Conservation (phyloP, 257 asterid genomes). For the Striga asiatica region DNA sequence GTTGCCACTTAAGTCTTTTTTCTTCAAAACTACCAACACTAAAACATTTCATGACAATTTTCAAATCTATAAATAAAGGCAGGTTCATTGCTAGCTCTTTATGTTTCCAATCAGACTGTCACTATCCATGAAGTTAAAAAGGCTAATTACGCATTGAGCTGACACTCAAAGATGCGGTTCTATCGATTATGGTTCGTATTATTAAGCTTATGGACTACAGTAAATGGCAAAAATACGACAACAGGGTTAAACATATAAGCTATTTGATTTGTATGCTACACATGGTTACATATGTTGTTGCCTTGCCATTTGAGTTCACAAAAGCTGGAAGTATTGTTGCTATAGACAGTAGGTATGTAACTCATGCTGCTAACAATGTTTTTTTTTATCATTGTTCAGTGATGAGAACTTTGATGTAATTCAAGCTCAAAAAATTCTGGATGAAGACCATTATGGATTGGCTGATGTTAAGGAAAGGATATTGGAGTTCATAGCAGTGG, state of each 20-base stretch:
- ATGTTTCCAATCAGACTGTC: too few species aligned
- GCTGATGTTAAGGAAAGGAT: conserved; percentile 97
- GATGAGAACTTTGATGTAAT: conserved; percentile 84
- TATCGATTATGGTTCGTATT: too few species aligned
- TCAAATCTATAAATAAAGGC: too few species aligned
- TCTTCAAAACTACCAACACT: too few species aligned
- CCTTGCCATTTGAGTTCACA: conserved; percentile 6
- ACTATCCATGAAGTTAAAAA: too few species aligned
- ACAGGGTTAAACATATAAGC: background rate
- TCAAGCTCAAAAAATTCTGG: conserved; percentile 80
- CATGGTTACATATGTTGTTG: background rate
- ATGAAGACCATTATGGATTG: conserved; percentile 98
- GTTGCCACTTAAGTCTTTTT: too few species aligned
- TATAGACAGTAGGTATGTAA: conserved; percentile 2
- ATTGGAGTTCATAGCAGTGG: conserved; percentile 96
- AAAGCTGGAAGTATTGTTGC: background rate
- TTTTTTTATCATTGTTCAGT: conserved; percentile 34
- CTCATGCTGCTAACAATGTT: conserved; percentile 14
- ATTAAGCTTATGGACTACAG: background rate
- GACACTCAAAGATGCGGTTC: too few species aligned
- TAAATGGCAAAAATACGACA: background rate
- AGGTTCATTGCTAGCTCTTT: too few species aligned
- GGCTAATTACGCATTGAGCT: too few species aligned
- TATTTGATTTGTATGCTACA: background rate
- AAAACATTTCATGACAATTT: too few species aligned